These are phyloP conservation scores for Brassica nigra DNA, from an alignment of 345 rosid species.

Conservation along the genomic window DNA sequence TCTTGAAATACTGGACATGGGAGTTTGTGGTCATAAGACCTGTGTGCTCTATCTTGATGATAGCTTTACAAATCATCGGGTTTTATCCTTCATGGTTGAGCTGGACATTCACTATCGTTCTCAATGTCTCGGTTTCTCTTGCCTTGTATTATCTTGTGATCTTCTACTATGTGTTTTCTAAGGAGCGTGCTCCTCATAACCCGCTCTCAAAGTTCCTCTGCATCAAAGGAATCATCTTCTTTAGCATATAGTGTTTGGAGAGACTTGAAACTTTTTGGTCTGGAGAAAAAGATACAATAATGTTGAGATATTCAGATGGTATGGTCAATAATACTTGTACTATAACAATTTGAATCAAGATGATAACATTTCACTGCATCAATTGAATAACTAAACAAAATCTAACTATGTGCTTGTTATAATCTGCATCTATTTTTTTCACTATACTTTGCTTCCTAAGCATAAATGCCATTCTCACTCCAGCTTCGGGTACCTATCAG, in stretches of 20 bases:
- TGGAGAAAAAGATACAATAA: too few relatives aligned
- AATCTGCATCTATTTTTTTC: too few relatives aligned
- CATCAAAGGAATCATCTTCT: conserved; percentile 96
- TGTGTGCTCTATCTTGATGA: conserved; percentile 79
- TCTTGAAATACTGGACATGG: conserved; percentile 94
- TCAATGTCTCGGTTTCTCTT: conserved; percentile 82
- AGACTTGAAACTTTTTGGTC: too few relatives aligned
- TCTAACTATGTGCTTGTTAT: too few relatives aligned
- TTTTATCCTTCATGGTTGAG: conserved; percentile 88
- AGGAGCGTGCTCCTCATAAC: conserved; percentile 86
- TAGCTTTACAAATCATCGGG: conserved; percentile 62
- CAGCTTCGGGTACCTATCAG: too few relatives aligned
- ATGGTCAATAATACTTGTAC: too few relatives aligned
- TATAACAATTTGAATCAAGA: too few relatives aligned
- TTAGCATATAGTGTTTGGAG: conserved; percentile 15
- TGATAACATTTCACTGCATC: too few relatives aligned
- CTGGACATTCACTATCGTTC: conserved; percentile 88
- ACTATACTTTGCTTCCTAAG: too few relatives aligned
- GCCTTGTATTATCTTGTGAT: conserved; percentile 83
- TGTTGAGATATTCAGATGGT: too few relatives aligned
- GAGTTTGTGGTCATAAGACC: conserved; percentile 89
- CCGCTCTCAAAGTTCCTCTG: conserved; percentile 97
- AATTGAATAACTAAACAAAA: too few relatives aligned
- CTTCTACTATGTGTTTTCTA: conserved; percentile 94
- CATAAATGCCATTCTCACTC: too few relatives aligned